Evolutionary conservation across 768 basidiomycete species (phyloP).

Genomic region (Dacryopinax primogenitus): DNA sequence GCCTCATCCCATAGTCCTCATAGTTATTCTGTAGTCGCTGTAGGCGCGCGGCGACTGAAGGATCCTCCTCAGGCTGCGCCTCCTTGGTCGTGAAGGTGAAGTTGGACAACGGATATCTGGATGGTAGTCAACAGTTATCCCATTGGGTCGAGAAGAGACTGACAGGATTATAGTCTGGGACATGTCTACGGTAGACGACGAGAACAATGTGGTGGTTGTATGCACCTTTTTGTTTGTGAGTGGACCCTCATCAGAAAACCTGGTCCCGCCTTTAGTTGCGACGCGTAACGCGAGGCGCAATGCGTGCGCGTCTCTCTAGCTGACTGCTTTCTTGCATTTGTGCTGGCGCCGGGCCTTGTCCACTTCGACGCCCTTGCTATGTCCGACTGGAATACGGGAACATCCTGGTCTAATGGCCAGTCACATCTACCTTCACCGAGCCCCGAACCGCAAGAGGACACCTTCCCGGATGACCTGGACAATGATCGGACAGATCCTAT

Average conservation of each 20-base stretch:
- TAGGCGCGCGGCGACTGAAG: slow-evolving; percentile 85
- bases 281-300: not conserved
- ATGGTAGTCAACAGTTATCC: not conserved
- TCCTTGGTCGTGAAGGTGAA: slow-evolving; percentile 95
- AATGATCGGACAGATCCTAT: not conserved
- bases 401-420: not conserved
- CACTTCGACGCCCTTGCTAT: not conserved
- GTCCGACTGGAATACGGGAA: not conserved
- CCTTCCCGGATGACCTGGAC: not conserved
- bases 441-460: not conserved
- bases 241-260: not conserved
- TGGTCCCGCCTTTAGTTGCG: not conserved
- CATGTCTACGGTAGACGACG: not conserved
- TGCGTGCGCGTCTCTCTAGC: not conserved
- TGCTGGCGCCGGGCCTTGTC: not conserved
- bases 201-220: not conserved
- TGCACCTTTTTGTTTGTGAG: not conserved
- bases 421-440: not conserved
- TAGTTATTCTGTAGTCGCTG: slow-evolving; percentile 93
- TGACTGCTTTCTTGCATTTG: not conserved
- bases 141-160: not conserved
- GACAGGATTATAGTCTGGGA: slow-evolving; percentile 2
- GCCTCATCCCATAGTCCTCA: slow-evolving; percentile 91
- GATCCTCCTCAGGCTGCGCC: slow-evolving; percentile 93
- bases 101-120: slow-evolving; percentile 73